phyloP scores from a whole-genome alignment of 1,139 yeast genomes.

The Geotrichum restrictum region DNA sequence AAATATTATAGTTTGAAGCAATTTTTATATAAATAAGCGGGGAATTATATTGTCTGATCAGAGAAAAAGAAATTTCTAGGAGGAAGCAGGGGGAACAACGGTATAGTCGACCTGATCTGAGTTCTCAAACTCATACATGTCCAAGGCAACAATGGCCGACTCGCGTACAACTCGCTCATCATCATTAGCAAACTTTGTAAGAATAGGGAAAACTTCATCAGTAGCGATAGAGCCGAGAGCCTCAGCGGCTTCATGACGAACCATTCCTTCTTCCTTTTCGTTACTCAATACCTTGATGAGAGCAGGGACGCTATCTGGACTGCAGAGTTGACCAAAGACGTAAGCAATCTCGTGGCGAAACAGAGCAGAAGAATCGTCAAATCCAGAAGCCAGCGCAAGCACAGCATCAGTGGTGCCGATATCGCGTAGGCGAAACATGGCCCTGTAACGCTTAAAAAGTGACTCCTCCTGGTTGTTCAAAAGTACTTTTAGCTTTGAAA shows the following conservation, averaged over 20 bases:
- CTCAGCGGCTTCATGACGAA: constrained; percentile 99
- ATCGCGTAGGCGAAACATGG: constrained; percentile 96
- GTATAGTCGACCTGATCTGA: constrained; percentile 82
- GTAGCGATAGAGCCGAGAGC: constrained; percentile 96
- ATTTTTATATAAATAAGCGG: not conserved
- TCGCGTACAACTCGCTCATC: constrained; percentile 88
- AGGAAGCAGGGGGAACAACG: constrained; percentile 23
- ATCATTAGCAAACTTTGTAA: constrained; percentile 74
- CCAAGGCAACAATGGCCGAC: constrained; percentile 93
- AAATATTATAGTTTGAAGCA: not conserved
- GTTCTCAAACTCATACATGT: constrained; percentile 95
- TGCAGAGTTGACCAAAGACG: constrained; percentile 94
- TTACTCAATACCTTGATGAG: constrained; percentile 76
- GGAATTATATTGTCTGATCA: constrained; percentile 7
- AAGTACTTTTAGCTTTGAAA: constrained; percentile 61
- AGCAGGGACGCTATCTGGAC: constrained; percentile 88
- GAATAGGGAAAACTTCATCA: constrained; percentile 88
- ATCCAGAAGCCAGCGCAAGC: constrained; percentile 85
- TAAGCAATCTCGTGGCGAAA: constrained; percentile 98
- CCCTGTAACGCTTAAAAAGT: constrained; percentile 91
- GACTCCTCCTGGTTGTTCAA: constrained; percentile 75
- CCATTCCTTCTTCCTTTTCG: constrained; percentile 89
- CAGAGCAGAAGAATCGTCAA: constrained; percentile 83
- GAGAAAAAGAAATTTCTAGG: constrained; percentile 6
- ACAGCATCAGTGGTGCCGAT: constrained; percentile 91